Base-by-base conservation (phyloP, 2,329 filamentous ascomycete genomes). In the Fusarium sp. region DNA sequence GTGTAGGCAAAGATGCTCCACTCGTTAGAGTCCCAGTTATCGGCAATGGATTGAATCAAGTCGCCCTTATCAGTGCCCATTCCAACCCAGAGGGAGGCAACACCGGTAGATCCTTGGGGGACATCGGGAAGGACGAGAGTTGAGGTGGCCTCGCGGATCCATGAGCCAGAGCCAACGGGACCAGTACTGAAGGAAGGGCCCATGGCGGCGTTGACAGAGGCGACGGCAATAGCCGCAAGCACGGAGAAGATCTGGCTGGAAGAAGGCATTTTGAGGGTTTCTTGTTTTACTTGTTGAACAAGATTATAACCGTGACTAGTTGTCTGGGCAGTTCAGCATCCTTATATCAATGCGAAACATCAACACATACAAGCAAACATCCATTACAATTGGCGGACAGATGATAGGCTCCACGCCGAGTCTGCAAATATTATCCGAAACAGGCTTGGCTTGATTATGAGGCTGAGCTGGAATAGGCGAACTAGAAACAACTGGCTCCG, bases 21-120 rank as follows among this genome's bases (percentile, higher is more conserved):
- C n/a, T 55, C 27, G 4, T 51, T 34, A 0, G 71, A 68, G 20
- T 65, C n/a, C 56, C 44, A 69, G 72, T 81, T 80, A 34, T 83
- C 82, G 55, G 81, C 79, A 29, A 85, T 83, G 6, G 82, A 83
- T 76, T 85, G 83, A 61, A 85, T 81, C 72, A 85, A 67, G 59
- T 84, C 80, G 25, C 81, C 82, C n/a, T 79, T 79, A 6, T 79
- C 81, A 7, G 82, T 84, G 6, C 82, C 83, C 82, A 84, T 84
- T 14, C 83, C 83, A 18, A 84, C 81, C 83, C 83, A 85, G 20
- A 85, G 77, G 7, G 81, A 82, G 22, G 80, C 69, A 57, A 79
- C 77, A 30, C 81, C 81, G 7, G 74, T 75, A 41, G 77, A 78
- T 37, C 78, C 77, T 34, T 73, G 79, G 3, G 83, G 82, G 2